Evolutionary conservation across 2,329 filamentous ascomycete species (phyloP).

Genomic region (Hymenoscyphus infarciens): DNA sequence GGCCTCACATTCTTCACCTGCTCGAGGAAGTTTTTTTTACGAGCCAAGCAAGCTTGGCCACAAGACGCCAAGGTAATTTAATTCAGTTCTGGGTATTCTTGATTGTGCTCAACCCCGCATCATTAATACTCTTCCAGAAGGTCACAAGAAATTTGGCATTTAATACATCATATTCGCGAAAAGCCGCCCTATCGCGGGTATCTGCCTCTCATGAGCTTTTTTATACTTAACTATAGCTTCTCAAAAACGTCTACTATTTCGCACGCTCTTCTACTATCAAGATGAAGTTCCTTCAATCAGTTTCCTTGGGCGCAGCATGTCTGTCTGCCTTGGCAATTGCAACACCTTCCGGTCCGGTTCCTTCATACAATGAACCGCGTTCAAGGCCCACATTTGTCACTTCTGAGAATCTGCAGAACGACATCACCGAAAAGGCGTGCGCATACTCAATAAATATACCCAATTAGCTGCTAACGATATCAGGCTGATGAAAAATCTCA

Average conservation of each 20-base stretch:
- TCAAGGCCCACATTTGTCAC: conserved; percentile 15
- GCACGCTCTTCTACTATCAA: background rate
- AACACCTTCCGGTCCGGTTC: conserved; percentile 4
- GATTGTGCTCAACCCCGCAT: conserved; percentile 12
- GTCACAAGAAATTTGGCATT: conserved; percentile 13
- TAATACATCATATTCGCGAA: conserved; percentile 6
- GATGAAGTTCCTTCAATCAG: conserved; percentile 10
- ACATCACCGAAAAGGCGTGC: conserved; percentile 15
- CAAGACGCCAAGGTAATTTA: conserved; percentile 10
- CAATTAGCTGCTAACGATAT: background rate
- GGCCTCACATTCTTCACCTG: background rate
- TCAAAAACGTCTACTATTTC: background rate
- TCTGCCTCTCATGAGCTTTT: conserved; percentile 1
- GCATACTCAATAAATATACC: background rate
- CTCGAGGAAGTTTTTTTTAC: background rate
- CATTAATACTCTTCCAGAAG: conserved; percentile 15
- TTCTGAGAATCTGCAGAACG: conserved; percentile 13
- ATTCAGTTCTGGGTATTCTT: conserved; percentile 3
- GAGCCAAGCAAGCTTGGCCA: conserved; percentile 11
- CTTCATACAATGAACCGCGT: conserved; percentile 11
- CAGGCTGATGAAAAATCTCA: conserved; percentile 20
- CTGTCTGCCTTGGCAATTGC: conserved; percentile 10
- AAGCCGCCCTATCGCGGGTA: background rate
- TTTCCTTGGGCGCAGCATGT: conserved; percentile 6
- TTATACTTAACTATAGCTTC: conserved; percentile 2